Evolutionary conservation across 2,329 filamentous ascomycete species (phyloP).

Genomic region (Talaromyces marneffei): DNA sequence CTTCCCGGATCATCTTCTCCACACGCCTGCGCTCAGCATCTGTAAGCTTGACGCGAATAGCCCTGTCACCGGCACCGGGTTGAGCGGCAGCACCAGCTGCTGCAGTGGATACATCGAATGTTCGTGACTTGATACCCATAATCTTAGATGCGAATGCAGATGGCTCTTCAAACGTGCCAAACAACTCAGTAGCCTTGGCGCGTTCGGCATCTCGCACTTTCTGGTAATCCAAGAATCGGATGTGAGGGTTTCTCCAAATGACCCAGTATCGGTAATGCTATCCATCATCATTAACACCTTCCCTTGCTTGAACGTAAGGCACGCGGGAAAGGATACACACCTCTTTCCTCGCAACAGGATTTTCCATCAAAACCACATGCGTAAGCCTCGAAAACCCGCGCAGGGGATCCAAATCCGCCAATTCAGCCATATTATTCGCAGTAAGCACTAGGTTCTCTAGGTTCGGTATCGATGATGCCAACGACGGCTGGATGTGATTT

Average conservation of each 20-base stretch:
- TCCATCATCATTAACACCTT: neutral
- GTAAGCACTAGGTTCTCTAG: slow-evolving; percentile 76
- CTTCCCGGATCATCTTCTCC: slow-evolving; percentile 80
- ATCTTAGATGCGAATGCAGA: slow-evolving; percentile 79
- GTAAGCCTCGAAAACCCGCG: slow-evolving; percentile 63
- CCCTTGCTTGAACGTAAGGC: neutral
- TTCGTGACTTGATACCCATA: slow-evolving; percentile 74
- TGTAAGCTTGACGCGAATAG: slow-evolving; percentile 76
- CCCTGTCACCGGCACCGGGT: slow-evolving; percentile 48
- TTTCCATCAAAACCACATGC: slow-evolving; percentile 76
- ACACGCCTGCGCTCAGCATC: slow-evolving; percentile 81
- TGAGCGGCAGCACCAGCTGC: slow-evolving; percentile 35
- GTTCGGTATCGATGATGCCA: slow-evolving; percentile 72
- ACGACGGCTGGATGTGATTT: slow-evolving; percentile 67
- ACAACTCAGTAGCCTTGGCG: slow-evolving; percentile 67
- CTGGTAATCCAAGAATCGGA: slow-evolving; percentile 86
- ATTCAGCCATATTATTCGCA: slow-evolving; percentile 72
- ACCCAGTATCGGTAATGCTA: slow-evolving; percentile 91
- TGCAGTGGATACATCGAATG: slow-evolving; percentile 52
- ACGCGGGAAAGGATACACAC: slow-evolving; percentile 47
- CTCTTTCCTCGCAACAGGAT: slow-evolving; percentile 88
- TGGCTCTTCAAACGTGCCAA: slow-evolving; percentile 71
- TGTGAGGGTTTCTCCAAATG: slow-evolving; percentile 74
- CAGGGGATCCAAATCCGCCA: slow-evolving; percentile 83
- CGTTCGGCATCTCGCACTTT: slow-evolving; percentile 88